Percentiles rank a stretch among this genome's conserved stretches.
Evolutionary conservation across 2,329 filamentous ascomycete genomes (phyloP).

Genomic region (Aureobasidium leucospermi): DNA sequence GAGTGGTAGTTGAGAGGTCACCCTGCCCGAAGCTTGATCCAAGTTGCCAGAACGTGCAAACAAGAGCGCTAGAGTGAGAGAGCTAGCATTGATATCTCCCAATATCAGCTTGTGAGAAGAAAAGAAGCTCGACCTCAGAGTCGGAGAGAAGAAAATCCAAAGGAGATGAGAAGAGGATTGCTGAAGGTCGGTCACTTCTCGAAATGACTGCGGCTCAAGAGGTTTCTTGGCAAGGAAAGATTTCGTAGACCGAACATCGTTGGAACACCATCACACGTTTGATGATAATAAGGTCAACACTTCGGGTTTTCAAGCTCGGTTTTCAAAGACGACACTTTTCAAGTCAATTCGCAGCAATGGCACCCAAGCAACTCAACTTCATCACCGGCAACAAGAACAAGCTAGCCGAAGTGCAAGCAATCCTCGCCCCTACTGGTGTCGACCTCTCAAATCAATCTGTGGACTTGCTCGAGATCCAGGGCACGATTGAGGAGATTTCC

Average conservation of each 20-base stretch:
- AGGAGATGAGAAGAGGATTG: neutral
- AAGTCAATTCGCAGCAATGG: constrained; percentile 24
- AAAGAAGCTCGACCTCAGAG: neutral
- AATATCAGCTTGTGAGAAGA: neutral
- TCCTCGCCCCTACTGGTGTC: constrained; percentile 61
- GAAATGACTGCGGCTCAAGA: neutral
- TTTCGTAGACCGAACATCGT: neutral
- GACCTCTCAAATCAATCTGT: constrained; percentile 66
- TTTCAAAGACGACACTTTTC: neutral
- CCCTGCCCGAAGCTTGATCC: neutral
- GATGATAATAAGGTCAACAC: neutral
- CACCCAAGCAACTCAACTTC: constrained; percentile 65
- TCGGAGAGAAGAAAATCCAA: neutral
- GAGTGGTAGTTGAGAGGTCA: neutral
- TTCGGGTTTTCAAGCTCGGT: neutral
- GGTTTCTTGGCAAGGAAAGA: constrained; percentile 2
- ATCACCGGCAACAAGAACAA: constrained; percentile 97
- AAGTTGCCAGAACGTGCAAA: neutral
- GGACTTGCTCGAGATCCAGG: constrained; percentile 85
- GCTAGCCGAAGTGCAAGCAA: constrained; percentile 78
- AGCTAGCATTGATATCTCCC: neutral
- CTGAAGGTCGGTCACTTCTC: neutral
- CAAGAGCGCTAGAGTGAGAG: neutral
- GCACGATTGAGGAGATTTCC: constrained; percentile 85
- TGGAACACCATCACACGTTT: neutral